Percentiles rank a stretch among this genome's conserved stretches.
Conservation (phyloP, 2,329 filamentous ascomycete species). For the Stemphylium vesicarium region DNA sequence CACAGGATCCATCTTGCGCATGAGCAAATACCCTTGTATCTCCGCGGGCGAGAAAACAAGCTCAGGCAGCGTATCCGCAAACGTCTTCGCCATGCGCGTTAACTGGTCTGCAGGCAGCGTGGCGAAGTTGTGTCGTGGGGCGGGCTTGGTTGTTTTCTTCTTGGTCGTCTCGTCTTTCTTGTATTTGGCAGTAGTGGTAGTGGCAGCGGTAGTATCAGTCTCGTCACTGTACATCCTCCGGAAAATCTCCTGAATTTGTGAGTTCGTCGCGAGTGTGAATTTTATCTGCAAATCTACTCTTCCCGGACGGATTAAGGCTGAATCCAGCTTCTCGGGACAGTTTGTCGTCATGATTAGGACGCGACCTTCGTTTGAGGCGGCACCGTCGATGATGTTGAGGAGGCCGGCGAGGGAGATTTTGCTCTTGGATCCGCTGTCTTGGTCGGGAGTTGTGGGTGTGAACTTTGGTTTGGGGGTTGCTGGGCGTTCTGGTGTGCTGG, state of each 20-base stretch:
- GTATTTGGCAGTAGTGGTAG: not conserved
- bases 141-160: not conserved
- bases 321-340: slow-evolving; percentile 39
- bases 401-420: slow-evolving; percentile 79
- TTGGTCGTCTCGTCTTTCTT: not conserved
- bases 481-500: not conserved
- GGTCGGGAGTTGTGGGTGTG: not conserved
- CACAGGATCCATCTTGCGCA: slow-evolving; percentile 13
- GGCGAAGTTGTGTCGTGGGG: not conserved
- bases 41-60: slow-evolving; percentile 18
- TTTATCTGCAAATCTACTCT: slow-evolving; percentile 60
- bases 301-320: slow-evolving; percentile 67
- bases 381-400: slow-evolving; percentile 83
- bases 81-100: slow-evolving; percentile 1
- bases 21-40: slow-evolving; percentile 19
- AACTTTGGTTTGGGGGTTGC: not conserved
- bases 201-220: not conserved
- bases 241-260: slow-evolving; percentile 22
- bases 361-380: slow-evolving; percentile 72
- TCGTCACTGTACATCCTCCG: slow-evolving; percentile 26
- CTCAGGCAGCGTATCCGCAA: slow-evolving; percentile 14
- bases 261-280: slow-evolving; percentile 23
- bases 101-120: not conserved
- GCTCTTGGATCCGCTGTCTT: slow-evolving; percentile 11
- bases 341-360: slow-evolving; percentile 42